Conservation (phyloP, 2,329 filamentous ascomycete species). For the Dothistroma pini region DNA sequence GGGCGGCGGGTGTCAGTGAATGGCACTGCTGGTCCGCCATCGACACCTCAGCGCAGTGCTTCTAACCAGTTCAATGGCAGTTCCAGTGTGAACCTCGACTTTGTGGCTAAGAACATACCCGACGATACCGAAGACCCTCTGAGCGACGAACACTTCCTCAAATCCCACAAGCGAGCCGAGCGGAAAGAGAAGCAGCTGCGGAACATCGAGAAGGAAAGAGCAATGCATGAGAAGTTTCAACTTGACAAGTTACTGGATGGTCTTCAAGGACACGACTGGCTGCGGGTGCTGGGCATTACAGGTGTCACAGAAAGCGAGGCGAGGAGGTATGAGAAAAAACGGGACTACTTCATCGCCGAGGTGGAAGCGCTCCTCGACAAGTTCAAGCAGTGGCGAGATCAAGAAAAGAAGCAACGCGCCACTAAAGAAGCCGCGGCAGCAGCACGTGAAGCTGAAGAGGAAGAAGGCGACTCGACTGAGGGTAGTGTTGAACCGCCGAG, state of each 20-base stretch:
- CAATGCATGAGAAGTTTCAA: slow-evolving; percentile 64
- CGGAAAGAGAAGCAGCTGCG: slow-evolving; percentile 65
- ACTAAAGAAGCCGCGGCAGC: slow-evolving; percentile 65
- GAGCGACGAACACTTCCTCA: slow-evolving; percentile 53
- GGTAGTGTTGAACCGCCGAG: slow-evolving; percentile 54
- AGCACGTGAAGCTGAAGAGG: slow-evolving; percentile 44
- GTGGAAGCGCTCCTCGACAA: slow-evolving; percentile 80
- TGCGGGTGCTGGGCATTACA: slow-evolving; percentile 85
- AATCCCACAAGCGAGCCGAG: slow-evolving; percentile 58
- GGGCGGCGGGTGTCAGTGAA: slow-evolving; percentile 15
- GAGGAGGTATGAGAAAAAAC: slow-evolving; percentile 80
- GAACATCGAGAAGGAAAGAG: slow-evolving; percentile 63
- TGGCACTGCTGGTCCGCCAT: slow-evolving; percentile 11
- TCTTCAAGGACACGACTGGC: slow-evolving; percentile 87
- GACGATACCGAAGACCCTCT: slow-evolving; percentile 52
- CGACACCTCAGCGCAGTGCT: slow-evolving; percentile 16
- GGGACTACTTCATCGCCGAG: slow-evolving; percentile 78
- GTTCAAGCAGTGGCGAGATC: slow-evolving; percentile 80
- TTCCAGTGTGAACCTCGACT: slow-evolving; percentile 23
- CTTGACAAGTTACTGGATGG: slow-evolving; percentile 71
- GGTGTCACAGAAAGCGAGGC: slow-evolving; percentile 80
- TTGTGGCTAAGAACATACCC: slow-evolving; percentile 29
- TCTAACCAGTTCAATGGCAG: slow-evolving; percentile 22
- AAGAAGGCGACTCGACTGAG: slow-evolving; percentile 38
- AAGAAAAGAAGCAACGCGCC: slow-evolving; percentile 78